A percentile compares a stretch with the other conserved stretches of the same genome.
Conservation (phyloP, 2,329 filamentous ascomycete species). For the Alternaria triticina region DNA sequence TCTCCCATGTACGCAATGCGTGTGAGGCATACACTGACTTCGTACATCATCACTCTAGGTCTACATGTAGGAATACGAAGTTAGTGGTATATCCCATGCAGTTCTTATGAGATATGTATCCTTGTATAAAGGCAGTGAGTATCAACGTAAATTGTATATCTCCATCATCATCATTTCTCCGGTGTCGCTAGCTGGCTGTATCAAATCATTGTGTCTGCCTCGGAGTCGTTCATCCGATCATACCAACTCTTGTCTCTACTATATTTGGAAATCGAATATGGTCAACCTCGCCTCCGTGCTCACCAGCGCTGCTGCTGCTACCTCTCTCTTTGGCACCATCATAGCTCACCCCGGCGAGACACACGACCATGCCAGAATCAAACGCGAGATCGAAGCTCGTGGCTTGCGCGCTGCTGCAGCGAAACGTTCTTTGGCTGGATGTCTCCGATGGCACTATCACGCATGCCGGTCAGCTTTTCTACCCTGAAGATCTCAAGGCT, state of each 20-base stretch:
- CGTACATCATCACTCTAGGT: neutral
- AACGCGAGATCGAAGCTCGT: constrained; percentile 38
- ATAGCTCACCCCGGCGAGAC: constrained; percentile 44
- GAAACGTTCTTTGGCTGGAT: constrained; percentile 25
- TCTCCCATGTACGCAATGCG: neutral
- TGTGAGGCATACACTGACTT: neutral
- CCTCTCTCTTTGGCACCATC: constrained; percentile 22
- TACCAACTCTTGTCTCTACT: neutral
- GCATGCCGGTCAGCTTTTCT: constrained; percentile 54
- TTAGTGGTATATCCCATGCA: neutral
- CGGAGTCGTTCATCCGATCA: neutral
- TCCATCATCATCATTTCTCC: neutral
- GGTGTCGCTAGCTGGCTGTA: neutral
- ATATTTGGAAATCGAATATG: neutral
- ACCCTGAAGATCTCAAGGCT: constrained; percentile 47
- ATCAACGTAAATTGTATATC: neutral
- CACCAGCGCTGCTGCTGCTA: constrained; percentile 20
- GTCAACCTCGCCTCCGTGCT: neutral
- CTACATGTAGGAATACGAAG: neutral
- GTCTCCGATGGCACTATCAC: constrained; percentile 45
- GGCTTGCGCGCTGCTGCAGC: constrained; percentile 24
- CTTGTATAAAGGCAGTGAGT: neutral
- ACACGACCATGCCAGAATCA: constrained; percentile 37
- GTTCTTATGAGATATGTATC: neutral
- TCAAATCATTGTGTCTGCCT: neutral